Conservation (phyloP, 2,329 filamentous ascomycete genomes). For the Stemphylium vesicarium region DNA sequence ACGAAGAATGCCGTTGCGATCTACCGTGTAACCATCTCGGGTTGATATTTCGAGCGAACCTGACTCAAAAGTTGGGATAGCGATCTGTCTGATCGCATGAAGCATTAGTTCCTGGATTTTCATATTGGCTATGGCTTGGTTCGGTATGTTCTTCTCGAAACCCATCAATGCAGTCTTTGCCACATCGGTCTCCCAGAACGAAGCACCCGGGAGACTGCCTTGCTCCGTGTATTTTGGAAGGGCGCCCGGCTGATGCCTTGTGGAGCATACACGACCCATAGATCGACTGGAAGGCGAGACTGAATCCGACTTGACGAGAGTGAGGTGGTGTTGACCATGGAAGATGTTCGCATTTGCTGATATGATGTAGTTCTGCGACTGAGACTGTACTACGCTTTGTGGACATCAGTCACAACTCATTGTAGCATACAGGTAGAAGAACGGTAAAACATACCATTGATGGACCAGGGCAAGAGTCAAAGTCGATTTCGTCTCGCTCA, state of each 20-base stretch:
- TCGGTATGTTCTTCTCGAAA: neutral
- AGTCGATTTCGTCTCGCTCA: constrained; percentile 17
- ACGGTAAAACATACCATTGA: constrained; percentile 5
- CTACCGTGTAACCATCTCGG: neutral
- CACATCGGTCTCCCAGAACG: neutral
- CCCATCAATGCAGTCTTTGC: neutral
- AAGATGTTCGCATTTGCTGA: too few relatives aligned
- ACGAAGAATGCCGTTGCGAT: neutral
- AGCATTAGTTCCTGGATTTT: neutral
- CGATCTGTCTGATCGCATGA: neutral
- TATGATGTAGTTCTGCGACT: neutral
- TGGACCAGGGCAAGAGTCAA: constrained; percentile 22
- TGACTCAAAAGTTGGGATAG: neutral
- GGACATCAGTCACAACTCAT: neutral
- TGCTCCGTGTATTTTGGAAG: neutral
- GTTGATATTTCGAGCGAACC: neutral
- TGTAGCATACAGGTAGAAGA: neutral
- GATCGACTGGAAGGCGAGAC: neutral
- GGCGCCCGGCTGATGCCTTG: neutral
- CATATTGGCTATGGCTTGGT: neutral
- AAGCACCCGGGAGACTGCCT: neutral
- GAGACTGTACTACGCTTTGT: neutral
- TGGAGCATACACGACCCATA: neutral
- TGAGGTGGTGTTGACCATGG: neutral
- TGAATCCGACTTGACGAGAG: neutral